Evolutionary conservation across 2,329 filamentous ascomycete genomes (phyloP).

Genomic region (Exophiala xenobiotica): DNA sequence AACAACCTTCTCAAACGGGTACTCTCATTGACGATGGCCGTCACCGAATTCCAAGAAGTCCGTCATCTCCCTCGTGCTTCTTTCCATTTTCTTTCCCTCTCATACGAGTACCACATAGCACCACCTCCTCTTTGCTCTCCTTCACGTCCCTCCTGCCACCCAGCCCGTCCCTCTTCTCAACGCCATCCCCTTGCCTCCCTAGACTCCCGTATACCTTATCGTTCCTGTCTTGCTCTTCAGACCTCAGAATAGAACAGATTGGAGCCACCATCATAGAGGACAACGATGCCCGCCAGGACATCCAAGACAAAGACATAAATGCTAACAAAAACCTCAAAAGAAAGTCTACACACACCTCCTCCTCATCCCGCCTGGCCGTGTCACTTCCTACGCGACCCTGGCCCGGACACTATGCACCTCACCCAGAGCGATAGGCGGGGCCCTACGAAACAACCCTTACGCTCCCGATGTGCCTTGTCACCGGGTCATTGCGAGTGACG

Average conservation of each 20-base stretch:
- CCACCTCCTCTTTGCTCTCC: too few relatives aligned
- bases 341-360: conserved; percentile 69
- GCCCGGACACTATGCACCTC: conserved; percentile 51
- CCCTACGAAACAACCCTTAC: conserved; percentile 44
- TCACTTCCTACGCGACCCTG: conserved; percentile 75
- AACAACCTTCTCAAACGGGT: not conserved
- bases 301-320: not conserved
- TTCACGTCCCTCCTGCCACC: too few relatives aligned
- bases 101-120: too few relatives aligned
- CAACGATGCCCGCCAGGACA: too few relatives aligned
- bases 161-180: too few relatives aligned
- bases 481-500: conserved; percentile 32
- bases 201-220: not conserved
- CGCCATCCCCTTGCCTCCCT: too few relatives aligned
- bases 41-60: conserved; percentile 30
- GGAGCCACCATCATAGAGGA: too few relatives aligned
- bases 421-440: conserved; percentile 41
- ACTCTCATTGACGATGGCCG: conserved; percentile 1
- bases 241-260: too few relatives aligned
- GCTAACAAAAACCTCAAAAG: not conserved
- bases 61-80: not conserved
- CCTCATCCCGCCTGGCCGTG: conserved; percentile 71
- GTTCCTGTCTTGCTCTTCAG: not conserved
- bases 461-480: conserved; percentile 46
- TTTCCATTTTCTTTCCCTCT: not conserved